Percentiles rank a stretch among this genome's conserved stretches.
phyloP scores from a whole-genome alignment of 768 basidiomycete genomes.

The Lactifluus subvellereus region DNA sequence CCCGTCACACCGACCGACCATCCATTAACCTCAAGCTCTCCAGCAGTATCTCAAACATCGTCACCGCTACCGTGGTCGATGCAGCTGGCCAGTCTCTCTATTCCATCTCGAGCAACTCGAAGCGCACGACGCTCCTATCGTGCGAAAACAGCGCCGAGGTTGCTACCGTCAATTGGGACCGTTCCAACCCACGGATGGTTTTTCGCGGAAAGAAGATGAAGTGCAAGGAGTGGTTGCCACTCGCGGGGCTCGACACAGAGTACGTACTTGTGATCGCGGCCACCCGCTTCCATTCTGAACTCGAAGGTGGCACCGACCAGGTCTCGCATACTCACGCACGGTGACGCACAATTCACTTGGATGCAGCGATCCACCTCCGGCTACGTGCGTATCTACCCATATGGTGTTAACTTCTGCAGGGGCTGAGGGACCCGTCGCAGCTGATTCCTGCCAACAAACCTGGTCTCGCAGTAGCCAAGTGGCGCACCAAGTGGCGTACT shows the following conservation, averaged over 20 bases:
- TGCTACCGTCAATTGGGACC: conserved; percentile 15
- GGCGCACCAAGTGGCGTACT: conserved; percentile 4
- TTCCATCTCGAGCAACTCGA: conserved; percentile 3
- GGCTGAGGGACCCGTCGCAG: background rate
- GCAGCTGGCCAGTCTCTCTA: conserved; percentile 3
- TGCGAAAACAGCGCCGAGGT: background rate
- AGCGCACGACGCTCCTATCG: conserved; percentile 4
- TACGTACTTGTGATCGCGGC: background rate
- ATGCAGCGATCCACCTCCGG: background rate
- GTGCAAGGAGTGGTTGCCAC: conserved; percentile 19
- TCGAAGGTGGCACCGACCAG: background rate
- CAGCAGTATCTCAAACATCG: background rate
- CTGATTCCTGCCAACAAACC: conserved; percentile 13
- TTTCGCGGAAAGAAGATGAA: conserved; percentile 11
- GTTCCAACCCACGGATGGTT: conserved; percentile 12
- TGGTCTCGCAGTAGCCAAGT: conserved; percentile 15
- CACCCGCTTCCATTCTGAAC: background rate
- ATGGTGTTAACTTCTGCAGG: background rate
- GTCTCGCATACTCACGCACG: conserved; percentile 8
- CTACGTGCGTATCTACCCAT: background rate
- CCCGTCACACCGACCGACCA: background rate
- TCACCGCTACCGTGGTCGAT: conserved; percentile 1
- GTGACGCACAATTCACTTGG: conserved; percentile 12
- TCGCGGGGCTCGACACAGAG: conserved; percentile 15
- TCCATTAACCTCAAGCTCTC: conserved; percentile 14